These are phyloP conservation scores for Volvox africanus DNA, from an alignment of 139 green algal genomes.

Conservation along the genomic window DNA sequence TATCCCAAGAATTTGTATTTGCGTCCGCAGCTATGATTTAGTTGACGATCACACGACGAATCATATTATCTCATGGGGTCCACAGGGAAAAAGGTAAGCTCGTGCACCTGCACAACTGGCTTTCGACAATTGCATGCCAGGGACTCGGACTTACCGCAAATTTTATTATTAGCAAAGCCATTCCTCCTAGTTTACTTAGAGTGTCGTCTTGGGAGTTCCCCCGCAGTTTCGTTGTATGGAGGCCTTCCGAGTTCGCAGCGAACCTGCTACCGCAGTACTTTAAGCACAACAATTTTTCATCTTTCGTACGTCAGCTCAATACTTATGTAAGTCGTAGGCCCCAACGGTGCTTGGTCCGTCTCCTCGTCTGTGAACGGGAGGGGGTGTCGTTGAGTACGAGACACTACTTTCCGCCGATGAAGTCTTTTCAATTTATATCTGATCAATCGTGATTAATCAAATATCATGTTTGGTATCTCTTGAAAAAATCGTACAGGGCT, in stretches of 20 bases:
- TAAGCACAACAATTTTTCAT: slow-evolving; percentile 97
- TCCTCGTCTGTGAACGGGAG: background rate
- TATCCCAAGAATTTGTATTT: background rate
- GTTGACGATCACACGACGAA: slow-evolving; percentile 88
- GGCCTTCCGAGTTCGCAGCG: slow-evolving; percentile 88
- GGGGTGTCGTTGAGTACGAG: too few species aligned
- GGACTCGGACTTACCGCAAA: too few species aligned
- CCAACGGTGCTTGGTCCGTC: background rate
- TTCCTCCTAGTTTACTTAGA: background rate
- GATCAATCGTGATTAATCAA: too few species aligned
- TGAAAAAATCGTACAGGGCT: slow-evolving; percentile 83
- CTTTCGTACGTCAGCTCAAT: slow-evolving; percentile 97
- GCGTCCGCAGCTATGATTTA: slow-evolving; percentile 89
- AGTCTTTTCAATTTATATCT: too few species aligned
- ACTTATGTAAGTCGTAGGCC: slow-evolving; percentile 85
- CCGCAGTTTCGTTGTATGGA: slow-evolving; percentile 92
- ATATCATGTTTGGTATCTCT: too few species aligned
- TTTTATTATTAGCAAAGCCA: background rate
- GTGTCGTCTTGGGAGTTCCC: background rate
- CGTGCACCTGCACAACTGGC: background rate
- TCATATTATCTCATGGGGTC: slow-evolving; percentile 87
- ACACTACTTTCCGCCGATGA: too few species aligned
- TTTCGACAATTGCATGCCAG: background rate
- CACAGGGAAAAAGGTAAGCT: slow-evolving; percentile 83
- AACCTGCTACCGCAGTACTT: slow-evolving; percentile 94